Percentiles rank a stretch among this genome's conserved stretches.
Evolutionary conservation across 345 rosid genomes (phyloP).

Genomic region (Eucalyptus pauciflora): DNA sequence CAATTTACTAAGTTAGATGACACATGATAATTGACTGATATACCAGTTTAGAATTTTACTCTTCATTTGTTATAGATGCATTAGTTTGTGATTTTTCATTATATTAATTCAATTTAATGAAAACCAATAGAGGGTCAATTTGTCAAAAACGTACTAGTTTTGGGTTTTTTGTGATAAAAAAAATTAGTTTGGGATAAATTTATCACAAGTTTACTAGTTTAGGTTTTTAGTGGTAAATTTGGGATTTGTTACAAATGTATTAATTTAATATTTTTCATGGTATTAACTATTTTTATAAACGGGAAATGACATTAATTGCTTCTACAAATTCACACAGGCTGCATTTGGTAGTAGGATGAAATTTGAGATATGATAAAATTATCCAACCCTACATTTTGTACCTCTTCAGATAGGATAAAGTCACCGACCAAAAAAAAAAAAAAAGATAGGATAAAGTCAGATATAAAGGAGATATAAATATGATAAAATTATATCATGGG

Average conservation of each 20-base stretch:
- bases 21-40: rapidly evolving
- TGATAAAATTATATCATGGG: rapidly evolving
- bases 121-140: background rate
- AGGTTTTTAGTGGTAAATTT: background rate
- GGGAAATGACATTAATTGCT: background rate
- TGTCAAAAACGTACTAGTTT: too few species aligned
- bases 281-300: background rate
- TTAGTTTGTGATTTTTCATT: too few species aligned
- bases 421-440: too few species aligned
- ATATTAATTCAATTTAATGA: too few species aligned
- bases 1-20: too few species aligned
- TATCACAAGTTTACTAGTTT: background rate
- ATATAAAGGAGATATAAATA: rapidly evolving
- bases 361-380: too few species aligned
- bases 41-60: rapidly evolving
- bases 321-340: background rate
- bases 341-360: rapidly evolving
- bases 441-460: rapidly evolving
- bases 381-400: too few species aligned
- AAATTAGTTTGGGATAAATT: rapidly evolving
- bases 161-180: too few species aligned
- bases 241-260: rapidly evolving
- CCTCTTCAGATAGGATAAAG: rapidly evolving
- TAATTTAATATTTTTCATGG: background rate
- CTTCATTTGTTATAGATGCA: rapidly evolving